These are phyloP conservation scores for Arachis stenosperma DNA, from an alignment of 306 rosid species.

Conservation along the genomic window DNA sequence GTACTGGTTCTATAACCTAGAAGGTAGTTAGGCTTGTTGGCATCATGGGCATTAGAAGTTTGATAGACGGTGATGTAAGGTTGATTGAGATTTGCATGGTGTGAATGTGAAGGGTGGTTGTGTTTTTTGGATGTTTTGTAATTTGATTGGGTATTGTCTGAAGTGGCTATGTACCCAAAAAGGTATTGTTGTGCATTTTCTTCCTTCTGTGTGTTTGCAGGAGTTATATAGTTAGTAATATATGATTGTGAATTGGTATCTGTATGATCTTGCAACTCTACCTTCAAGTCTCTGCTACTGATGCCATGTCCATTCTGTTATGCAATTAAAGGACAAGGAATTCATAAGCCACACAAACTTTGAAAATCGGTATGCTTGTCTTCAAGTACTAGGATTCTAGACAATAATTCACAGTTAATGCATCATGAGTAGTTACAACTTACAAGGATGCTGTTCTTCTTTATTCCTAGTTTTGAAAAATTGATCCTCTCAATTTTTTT, in stretches of 20 bases:
- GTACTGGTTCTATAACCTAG: not conserved
- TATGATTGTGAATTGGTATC: not conserved
- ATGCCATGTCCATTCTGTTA: conserved; percentile 26
- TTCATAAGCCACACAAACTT: not conserved
- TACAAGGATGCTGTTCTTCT: too few species aligned
- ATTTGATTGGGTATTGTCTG: not conserved
- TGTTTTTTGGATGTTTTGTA: too few species aligned
- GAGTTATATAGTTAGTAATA: too few species aligned
- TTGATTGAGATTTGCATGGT: not conserved
- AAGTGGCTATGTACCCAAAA: not conserved
- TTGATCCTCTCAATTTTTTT: too few species aligned
- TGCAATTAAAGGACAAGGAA: not conserved
- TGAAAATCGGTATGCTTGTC: not conserved
- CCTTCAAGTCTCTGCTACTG: conserved; percentile 26
- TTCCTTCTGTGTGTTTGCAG: too few species aligned
- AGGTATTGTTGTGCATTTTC: too few species aligned
- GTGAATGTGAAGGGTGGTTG: too few species aligned
- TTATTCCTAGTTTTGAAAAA: too few species aligned
- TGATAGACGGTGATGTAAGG: not conserved
- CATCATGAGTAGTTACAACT: too few species aligned
- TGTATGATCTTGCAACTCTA: not conserved
- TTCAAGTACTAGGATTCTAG: too few species aligned
- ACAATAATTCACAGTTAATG: too few species aligned
- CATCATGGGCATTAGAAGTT: not conserved
- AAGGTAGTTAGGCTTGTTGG: not conserved